Percentiles rank a stretch among this genome's conserved stretches.
Conservation (phyloP, 208 protist species). For the Crithidia thermophila region DNA sequence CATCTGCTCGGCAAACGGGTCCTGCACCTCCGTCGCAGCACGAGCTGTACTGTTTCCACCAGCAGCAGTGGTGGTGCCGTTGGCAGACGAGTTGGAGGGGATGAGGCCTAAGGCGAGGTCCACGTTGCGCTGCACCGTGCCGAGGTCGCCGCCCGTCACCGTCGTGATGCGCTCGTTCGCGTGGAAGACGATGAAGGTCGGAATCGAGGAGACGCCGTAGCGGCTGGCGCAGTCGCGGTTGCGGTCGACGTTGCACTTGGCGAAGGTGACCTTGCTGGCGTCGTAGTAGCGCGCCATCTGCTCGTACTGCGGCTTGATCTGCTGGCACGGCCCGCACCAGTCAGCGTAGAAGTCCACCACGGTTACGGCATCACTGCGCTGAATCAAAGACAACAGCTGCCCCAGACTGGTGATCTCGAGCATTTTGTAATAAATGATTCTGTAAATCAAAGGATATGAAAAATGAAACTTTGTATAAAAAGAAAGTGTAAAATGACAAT, state of each 20-base stretch:
- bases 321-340: conserved; percentile 89
- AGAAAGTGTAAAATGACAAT: no score
- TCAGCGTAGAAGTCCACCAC: conserved; percentile 90
- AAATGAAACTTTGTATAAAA: no score
- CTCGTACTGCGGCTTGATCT: conserved; percentile 72
- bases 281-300: conserved; percentile 58
- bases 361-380: conserved; percentile 44
- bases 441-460: conserved; percentile 6
- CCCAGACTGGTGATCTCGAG: conserved; percentile 76
- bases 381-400: conserved; percentile 57
- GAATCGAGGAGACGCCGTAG: conserved; percentile 65
- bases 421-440: conserved; percentile 26
- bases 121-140: conserved; percentile 56
- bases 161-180: conserved; percentile 47
- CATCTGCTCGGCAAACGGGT: conserved; percentile 62
- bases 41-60: neutral
- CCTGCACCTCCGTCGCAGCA: conserved; percentile 15
- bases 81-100: neutral
- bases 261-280: conserved; percentile 56
- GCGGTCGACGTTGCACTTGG: conserved; percentile 85
- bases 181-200: conserved; percentile 83
- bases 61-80: neutral
- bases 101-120: conserved; percentile 42
- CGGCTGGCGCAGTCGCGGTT: conserved; percentile 56
- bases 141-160: conserved; percentile 54